Base-by-base conservation (phyloP, 2,329 filamentous ascomycete species). In the Aspergillus tamarii region DNA sequence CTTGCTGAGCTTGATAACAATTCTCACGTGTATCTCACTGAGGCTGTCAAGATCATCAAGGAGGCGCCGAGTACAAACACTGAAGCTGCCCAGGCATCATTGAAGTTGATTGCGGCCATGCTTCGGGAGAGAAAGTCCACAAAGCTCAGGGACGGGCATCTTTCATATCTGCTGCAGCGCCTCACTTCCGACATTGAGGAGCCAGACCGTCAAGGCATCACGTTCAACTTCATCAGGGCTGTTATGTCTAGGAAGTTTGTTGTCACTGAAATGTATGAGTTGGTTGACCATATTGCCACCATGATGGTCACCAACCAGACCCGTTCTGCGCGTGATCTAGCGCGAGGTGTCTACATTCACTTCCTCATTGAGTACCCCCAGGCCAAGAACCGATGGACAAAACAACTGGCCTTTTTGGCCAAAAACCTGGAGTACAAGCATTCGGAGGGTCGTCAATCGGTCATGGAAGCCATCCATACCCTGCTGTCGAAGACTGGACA, bases 291-390 rank as follows among this genome's bases (percentile, higher is more conserved):
- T 71, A 90, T 96, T 34, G 92, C 93, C 54, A 89, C 87, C 4
- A 91, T 97, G 76, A 98, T 98, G 94, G 91, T 99, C 62, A 97
- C 91, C 52, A 98, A 98, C 74, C 92, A 97, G 66, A 94, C 96
- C 70, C 91, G 91, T 70, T 89, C 91, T 67, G 94, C 94, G 2
- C 88, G 95, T 59, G 93, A 97, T 75, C 84, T 96, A 43, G 94
- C 94, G 16, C 87, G 95, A 62, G 93, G 93, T 23, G 91, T 93
- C 16, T 99, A 96, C 78, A 91, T 97, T 77, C 93, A 97, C 69
- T 99, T 99, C 80, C 82, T 99, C 61, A 88, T 94, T 68, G 93
- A 97, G 60, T 99, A 97, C 73, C 94, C 95, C 0, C 95, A 98
- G 76, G 93, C 91, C 72, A 94, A 93, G 78, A 91, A 89, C 66